Evolutionary conservation across 2,329 filamentous ascomycete species (phyloP).

Genomic region (Epichloe sp.): DNA sequence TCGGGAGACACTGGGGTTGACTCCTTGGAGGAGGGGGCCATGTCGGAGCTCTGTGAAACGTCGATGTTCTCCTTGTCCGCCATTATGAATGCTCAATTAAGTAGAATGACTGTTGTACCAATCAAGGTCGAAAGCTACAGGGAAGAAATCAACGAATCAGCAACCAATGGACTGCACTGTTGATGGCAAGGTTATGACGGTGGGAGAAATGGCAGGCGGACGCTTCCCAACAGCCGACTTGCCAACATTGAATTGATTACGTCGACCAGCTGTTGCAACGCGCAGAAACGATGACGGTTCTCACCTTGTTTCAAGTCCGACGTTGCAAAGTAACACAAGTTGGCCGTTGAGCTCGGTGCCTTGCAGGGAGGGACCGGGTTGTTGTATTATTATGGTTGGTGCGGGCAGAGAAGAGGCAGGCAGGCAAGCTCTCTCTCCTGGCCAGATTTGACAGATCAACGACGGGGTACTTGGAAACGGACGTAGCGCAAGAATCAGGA

Average conservation of each 20-base stretch:
- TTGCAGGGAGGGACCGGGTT: neutral
- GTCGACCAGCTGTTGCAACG: neutral
- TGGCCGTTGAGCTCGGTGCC: conserved; percentile 2
- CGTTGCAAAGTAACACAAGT: conserved; percentile 1
- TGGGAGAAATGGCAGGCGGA: neutral
- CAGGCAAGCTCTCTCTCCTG: neutral
- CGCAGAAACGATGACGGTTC: neutral
- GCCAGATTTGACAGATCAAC: neutral
- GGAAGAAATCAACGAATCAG: neutral
- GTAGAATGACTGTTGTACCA: neutral
- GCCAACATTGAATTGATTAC: neutral
- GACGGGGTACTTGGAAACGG: neutral
- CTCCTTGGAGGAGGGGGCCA: conserved; percentile 14
- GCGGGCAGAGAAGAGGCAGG: neutral
- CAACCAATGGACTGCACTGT: neutral
- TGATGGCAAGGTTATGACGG: neutral
- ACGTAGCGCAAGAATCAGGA: neutral
- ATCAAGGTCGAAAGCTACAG: neutral
- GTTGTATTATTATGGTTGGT: neutral
- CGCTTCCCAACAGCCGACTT: neutral
- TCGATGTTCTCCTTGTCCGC: conserved; percentile 35
- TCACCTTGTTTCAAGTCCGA: conserved; percentile 3
- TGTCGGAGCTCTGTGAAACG: conserved; percentile 30
- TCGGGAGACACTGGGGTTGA: conserved; percentile 20
- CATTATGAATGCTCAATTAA: conserved; percentile 20